These are phyloP conservation scores for Alternaria sp. DNA, from an alignment of 2,329 filamentous ascomycete species.

Conservation along the genomic window DNA sequence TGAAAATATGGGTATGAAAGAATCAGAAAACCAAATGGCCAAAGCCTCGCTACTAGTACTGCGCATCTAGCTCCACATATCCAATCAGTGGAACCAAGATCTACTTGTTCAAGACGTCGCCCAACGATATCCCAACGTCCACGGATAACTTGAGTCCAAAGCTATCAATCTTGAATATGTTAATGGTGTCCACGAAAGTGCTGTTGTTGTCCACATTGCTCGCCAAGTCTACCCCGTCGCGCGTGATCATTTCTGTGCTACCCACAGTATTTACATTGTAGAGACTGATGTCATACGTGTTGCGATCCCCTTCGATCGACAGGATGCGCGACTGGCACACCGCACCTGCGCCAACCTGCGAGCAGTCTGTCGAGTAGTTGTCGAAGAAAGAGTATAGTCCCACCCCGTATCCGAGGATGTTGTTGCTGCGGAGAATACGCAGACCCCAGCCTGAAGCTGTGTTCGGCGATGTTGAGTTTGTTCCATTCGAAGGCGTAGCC, in stretches of 20 bases:
- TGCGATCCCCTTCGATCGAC: constrained; percentile 54
- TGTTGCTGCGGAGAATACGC: constrained; percentile 65
- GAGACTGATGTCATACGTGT: constrained; percentile 47
- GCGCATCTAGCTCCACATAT: background rate
- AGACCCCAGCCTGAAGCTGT: constrained; percentile 69
- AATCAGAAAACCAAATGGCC: background rate
- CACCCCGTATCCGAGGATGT: constrained; percentile 68
- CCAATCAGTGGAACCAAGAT: background rate
- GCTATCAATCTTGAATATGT: constrained; percentile 39
- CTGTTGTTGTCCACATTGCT: constrained; percentile 58
- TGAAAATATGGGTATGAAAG: background rate
- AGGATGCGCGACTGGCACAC: constrained; percentile 62
- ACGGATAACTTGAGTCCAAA: constrained; percentile 13
- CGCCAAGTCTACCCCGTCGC: constrained; percentile 56
- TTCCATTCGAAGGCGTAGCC: background rate
- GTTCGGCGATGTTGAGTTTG: constrained; percentile 26
- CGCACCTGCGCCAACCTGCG: constrained; percentile 34
- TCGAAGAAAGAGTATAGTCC: constrained; percentile 75
- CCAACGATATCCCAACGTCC: background rate
- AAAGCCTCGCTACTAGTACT: background rate
- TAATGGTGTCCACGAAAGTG: constrained; percentile 52
- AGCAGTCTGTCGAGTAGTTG: constrained; percentile 62
- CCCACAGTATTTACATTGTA: constrained; percentile 62
- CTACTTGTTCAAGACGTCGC: background rate
- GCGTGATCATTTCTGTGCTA: constrained; percentile 56